Conservation (phyloP, 208 protist genomes). For the Trypanosoma cruzi region DNA sequence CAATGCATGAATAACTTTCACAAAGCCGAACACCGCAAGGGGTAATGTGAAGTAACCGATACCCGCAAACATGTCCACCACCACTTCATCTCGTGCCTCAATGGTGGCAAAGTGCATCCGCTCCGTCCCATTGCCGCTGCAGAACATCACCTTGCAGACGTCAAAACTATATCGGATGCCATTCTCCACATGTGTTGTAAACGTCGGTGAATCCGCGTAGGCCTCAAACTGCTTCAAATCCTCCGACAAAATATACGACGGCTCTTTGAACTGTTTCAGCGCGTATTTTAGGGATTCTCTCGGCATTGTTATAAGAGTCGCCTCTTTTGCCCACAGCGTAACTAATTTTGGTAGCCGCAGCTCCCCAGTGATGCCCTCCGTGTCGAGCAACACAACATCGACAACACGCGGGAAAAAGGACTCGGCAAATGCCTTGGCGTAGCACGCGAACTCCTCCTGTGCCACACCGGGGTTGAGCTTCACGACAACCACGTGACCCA, state of each 20-base stretch:
- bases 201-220: slow-evolving; percentile 49
- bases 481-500: slow-evolving; percentile 85
- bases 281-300: slow-evolving; percentile 16
- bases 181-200: slow-evolving; percentile 91
- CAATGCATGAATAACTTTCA: slow-evolving; percentile 66
- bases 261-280: slow-evolving; percentile 5
- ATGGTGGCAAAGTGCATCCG: slow-evolving; percentile 86
- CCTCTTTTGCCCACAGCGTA: slow-evolving; percentile 30
- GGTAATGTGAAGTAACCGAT: slow-evolving; percentile 94
- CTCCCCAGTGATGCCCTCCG: slow-evolving; percentile 73
- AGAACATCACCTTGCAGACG: slow-evolving; percentile 89
- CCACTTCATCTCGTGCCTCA: slow-evolving; percentile 63
- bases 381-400: slow-evolving; percentile 77
- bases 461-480: slow-evolving; percentile 59
- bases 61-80: slow-evolving; percentile 94
- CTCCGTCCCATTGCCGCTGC: slow-evolving; percentile 93
- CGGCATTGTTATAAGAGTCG: slow-evolving; percentile 11
- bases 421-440: slow-evolving; percentile 56
- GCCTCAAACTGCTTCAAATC: slow-evolving; percentile 19
- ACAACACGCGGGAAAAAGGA: slow-evolving; percentile 65
- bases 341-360: slow-evolving; percentile 66
- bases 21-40: slow-evolving; percentile 69
- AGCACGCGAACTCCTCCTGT: slow-evolving; percentile 37
- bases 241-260: slow-evolving; percentile 2
- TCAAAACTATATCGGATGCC: slow-evolving; percentile 90